phyloP scores from a whole-genome alignment of 176 grass and related monocot species.

The Rhynchospora pubera region DNA sequence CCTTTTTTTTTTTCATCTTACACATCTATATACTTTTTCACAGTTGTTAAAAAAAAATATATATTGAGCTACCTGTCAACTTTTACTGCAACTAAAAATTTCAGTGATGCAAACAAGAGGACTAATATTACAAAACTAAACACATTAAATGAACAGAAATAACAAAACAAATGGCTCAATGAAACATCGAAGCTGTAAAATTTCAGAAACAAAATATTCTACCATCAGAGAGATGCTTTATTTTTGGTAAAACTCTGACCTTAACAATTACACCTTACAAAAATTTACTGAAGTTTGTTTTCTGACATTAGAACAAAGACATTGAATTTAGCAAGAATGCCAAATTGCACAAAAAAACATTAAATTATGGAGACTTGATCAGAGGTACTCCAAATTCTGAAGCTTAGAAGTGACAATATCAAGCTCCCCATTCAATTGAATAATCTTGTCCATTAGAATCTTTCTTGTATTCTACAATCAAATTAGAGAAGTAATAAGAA shows the following conservation, averaged over 20 bases:
- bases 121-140: background rate
- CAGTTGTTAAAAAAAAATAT: too few relatives aligned
- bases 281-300: background rate
- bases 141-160: background rate
- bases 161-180: background rate
- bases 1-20: too few relatives aligned
- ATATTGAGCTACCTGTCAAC: too few relatives aligned
- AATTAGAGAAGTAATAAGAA: background rate
- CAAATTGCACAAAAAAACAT: background rate
- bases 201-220: background rate
- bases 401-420: conserved; percentile 15
- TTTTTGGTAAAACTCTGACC: background rate
- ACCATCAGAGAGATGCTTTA: background rate
- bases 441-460: conserved; percentile 13
- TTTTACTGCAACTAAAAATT: background rate
- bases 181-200: background rate
- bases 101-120: background rate
- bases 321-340: background rate
- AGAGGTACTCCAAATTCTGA: conserved; percentile 11
- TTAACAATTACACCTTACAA: background rate
- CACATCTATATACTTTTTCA: too few relatives aligned
- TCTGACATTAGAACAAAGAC: background rate
- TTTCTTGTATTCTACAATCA: conserved; percentile 18
- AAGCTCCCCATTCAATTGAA: conserved; percentile 22
- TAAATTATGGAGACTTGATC: background rate